phyloP scores from a whole-genome alignment of 108 stramenopile species.

The Skeletonema menzelii region DNA sequence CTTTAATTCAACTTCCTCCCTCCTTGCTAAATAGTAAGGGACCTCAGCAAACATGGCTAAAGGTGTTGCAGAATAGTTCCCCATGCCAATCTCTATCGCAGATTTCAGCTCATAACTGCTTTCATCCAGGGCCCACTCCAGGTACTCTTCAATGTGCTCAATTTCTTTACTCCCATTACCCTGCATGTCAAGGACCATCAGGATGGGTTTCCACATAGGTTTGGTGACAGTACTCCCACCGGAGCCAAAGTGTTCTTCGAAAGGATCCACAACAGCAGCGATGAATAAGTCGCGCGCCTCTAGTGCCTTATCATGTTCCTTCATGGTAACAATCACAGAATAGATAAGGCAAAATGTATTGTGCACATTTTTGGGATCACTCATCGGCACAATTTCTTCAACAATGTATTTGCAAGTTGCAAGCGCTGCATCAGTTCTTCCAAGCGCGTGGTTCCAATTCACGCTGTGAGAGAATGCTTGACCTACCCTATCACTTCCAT shows the following conservation, averaged over 20 bases:
- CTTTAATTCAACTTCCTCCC: slow-evolving; percentile 7
- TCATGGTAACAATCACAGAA: slow-evolving; percentile 53
- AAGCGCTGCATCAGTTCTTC: slow-evolving; percentile 47
- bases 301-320: slow-evolving; percentile 50
- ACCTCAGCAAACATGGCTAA: slow-evolving; percentile 30
- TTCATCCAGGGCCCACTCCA: slow-evolving; percentile 55
- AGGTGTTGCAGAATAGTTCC: slow-evolving; percentile 29
- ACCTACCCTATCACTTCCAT: slow-evolving; percentile 63
- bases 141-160: slow-evolving; percentile 46
- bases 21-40: slow-evolving; percentile 30
- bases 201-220: slow-evolving; percentile 54
- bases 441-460: slow-evolving; percentile 48
- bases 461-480: slow-evolving; percentile 55
- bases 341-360: slow-evolving; percentile 59
- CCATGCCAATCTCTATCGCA: slow-evolving; percentile 23
- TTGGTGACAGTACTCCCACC: slow-evolving; percentile 50
- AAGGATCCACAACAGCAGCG: slow-evolving; percentile 42
- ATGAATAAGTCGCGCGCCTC: slow-evolving; percentile 45
- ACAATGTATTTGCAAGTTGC: slow-evolving; percentile 51
- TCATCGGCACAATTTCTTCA: slow-evolving; percentile 56
- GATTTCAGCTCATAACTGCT: slow-evolving; percentile 27
- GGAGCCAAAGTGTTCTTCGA: slow-evolving; percentile 46
- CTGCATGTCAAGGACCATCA: slow-evolving; percentile 51
- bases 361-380: slow-evolving; percentile 58
- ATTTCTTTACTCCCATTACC: slow-evolving; percentile 24